Percentiles rank a stretch among this genome's conserved stretches.
phyloP scores from a whole-genome alignment of 139 green algal genomes.

The Tetradesmus lagerheimii region DNA sequence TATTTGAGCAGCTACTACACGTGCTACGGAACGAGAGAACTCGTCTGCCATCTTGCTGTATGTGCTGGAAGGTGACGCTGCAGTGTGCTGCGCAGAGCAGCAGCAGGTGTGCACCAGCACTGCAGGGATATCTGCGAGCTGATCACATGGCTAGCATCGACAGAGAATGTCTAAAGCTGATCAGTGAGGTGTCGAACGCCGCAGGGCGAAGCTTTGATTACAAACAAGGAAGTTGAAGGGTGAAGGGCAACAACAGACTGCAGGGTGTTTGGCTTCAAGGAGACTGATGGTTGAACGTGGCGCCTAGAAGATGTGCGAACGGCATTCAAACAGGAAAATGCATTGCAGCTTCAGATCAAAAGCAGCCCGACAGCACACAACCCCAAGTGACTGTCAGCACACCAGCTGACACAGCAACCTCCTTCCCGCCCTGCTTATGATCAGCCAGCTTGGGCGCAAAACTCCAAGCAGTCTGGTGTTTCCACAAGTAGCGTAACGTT shows the following conservation, averaged over 20 bases:
- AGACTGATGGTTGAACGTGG: neutral
- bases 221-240: neutral
- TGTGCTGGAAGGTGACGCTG: neutral
- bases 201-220: neutral
- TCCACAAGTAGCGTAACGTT: neutral
- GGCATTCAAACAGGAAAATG: neutral
- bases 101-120: neutral
- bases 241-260: neutral
- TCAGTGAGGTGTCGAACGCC: neutral
- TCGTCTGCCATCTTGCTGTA: conserved; percentile 59
- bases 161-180: neutral
- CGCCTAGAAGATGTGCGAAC: neutral
- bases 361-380: neutral
- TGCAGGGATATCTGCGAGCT: neutral
- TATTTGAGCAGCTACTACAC: conserved; percentile 73
- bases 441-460: neutral
- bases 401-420: neutral
- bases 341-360: neutral
- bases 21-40: conserved; percentile 73
- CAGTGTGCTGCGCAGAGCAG: neutral
- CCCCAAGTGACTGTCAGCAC: conserved; percentile 2
- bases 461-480: neutral
- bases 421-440: neutral
- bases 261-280: neutral
- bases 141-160: neutral